Evolutionary conservation across 169 alveolate species (phyloP).

Genomic region (Cryptosporidium sp.): DNA sequence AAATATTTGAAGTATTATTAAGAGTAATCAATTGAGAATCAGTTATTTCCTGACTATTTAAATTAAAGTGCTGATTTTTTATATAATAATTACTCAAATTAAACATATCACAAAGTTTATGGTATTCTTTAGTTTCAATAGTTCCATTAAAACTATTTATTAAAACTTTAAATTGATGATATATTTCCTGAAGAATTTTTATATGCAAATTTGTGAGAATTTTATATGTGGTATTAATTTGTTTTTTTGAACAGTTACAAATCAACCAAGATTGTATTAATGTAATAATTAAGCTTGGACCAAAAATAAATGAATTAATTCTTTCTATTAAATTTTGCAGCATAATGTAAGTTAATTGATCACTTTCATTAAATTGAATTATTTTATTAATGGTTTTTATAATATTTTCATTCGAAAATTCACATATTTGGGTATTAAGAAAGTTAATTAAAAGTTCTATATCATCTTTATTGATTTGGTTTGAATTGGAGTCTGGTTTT

Average conservation of each 20-base stretch:
- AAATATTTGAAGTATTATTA: constrained; percentile 4
- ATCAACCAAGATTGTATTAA: constrained; percentile 37
- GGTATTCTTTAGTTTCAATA: constrained; percentile 7
- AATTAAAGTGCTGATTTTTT: neutral
- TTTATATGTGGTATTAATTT: neutral
- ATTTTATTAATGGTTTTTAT: neutral
- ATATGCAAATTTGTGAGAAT: neutral
- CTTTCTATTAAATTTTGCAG: constrained; percentile 32
- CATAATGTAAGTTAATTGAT: neutral
- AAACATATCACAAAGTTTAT: neutral
- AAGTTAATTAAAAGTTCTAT: neutral
- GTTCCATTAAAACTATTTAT: constrained; percentile 24
- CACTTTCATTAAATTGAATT: neutral
- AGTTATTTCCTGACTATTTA: neutral
- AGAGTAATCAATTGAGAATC: constrained; percentile 19
- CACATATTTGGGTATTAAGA: neutral
- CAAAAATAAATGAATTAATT: constrained; percentile 40
- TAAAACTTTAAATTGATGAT: neutral
- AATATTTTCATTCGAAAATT: neutral
- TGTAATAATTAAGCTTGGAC: constrained; percentile 10
- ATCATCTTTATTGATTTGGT: neutral
- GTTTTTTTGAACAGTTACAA: constrained; percentile 42
- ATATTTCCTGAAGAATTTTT: neutral
- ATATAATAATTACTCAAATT: neutral
- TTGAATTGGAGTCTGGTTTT: neutral